Evolutionary conservation across 176 grass and related monocot species (phyloP), one percentile per base, ranked within the genome.

Genomic region (Cocos nucifera): DNA sequence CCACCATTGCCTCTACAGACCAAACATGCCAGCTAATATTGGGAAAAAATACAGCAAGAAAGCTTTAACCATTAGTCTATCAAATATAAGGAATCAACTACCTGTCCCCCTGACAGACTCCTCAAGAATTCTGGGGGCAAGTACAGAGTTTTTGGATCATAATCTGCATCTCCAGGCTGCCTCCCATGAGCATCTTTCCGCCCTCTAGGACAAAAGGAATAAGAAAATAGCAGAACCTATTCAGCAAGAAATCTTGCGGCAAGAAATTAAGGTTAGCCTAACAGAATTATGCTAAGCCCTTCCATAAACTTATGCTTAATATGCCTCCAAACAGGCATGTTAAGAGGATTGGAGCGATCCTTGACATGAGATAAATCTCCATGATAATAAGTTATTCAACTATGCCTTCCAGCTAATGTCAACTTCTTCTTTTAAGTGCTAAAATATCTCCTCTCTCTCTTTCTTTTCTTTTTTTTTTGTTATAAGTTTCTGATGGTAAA

Each of bases 1-100:
- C 92, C 92, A 97, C 92, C 92, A 97, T 88, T 97, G 92, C 64
- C 83, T 82, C 92, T 97, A 55, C 82, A 80, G 50, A 75, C 12
- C 48, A 77, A 73, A 8, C 53, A 58, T 73, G 71, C 57, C 12
- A 64, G 30, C 75, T 73, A 80, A 75, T 17, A 9, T 44, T 44
- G 35, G 20, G 53, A 59, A 18, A 75, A 56, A 56, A 30, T 39
- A 71, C 44, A 60, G 39, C 17, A 3, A 22, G 2, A 66, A 60
- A 50, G 12, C 17, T 56, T 53, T 51, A 53, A 18, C 23, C 22
- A 29, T 59, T 16, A 64, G 78, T 77, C 56, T 50, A n/a, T n/a
- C 58, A 19, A 18, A 17, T 20, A 69, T 17, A 54, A 71, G 23
- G 48, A 50, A 78, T 28, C 32, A 49, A 25, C 22, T 82, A 97